Percentiles rank a stretch among this genome's conserved stretches.
phyloP scores from a whole-genome alignment of 108 stramenopile species.

The Cyclotella sp. region DNA sequence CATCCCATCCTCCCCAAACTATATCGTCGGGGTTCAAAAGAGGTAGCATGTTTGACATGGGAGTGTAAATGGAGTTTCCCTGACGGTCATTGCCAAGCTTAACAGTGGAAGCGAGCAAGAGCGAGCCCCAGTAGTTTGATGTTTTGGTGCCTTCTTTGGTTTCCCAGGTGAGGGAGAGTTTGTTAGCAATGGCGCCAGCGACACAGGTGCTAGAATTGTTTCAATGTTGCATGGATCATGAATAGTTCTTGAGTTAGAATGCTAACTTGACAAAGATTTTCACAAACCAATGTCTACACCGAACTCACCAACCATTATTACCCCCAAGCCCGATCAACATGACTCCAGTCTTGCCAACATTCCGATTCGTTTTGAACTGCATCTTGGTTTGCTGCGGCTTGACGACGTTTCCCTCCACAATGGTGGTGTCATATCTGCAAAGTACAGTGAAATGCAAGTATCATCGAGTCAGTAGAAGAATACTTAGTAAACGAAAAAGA shows the following conservation, averaged over 20 bases:
- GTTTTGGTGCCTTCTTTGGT: constrained; percentile 90
- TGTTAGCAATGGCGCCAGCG: constrained; percentile 95
- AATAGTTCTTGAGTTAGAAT: neutral
- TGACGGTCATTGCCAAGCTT: constrained; percentile 84
- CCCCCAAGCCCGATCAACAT: constrained; percentile 98
- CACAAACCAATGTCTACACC: no score
- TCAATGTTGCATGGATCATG: neutral
- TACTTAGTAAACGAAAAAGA: neutral
- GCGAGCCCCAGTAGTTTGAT: constrained; percentile 96
- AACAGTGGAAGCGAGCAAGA: constrained; percentile 93
- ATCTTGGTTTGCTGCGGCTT: constrained; percentile 76
- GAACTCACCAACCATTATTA: constrained; percentile 93
- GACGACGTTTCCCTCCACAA: constrained; percentile 88
- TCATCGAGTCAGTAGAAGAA: neutral
- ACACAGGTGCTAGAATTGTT: constrained; percentile 67
- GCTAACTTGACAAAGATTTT: neutral
- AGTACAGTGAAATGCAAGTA: constrained; percentile 1
- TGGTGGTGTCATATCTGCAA: constrained; percentile 85
- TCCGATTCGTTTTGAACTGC: constrained; percentile 89
- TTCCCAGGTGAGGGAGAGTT: constrained; percentile 88
- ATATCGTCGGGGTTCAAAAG: constrained; percentile 94
- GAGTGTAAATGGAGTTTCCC: constrained; percentile 91
- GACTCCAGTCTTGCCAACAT: constrained; percentile 93
- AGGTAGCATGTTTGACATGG: constrained; percentile 92
- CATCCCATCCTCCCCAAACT: constrained; percentile 99